A percentile compares a stretch with the other conserved stretches of the same genome.
Evolutionary conservation across 257 asterid genomes (phyloP).

Genomic region (Paraleonurus japonicus): DNA sequence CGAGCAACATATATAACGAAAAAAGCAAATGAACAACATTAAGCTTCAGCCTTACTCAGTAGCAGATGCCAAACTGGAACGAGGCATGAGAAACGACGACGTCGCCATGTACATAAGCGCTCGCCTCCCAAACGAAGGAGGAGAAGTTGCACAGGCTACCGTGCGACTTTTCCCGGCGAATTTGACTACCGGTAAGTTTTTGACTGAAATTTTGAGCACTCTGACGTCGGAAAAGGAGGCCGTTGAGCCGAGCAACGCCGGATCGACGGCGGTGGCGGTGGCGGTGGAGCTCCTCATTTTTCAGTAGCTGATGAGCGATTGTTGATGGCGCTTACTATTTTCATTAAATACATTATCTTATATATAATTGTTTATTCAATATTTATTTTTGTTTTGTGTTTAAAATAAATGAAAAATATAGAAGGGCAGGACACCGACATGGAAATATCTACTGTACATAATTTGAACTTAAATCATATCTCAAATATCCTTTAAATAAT

Average conservation of each 20-base stretch:
- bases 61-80: slow-evolving; percentile 33
- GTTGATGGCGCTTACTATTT: not conserved
- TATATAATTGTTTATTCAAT: not conserved
- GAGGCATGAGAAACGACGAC: slow-evolving; percentile 52
- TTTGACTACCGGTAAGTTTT: slow-evolving; percentile 22
- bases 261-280: slow-evolving; percentile 30
- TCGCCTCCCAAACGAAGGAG: slow-evolving; percentile 55
- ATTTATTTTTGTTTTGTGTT: too few relatives aligned
- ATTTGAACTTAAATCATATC: too few relatives aligned
- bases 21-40: not conserved
- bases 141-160: slow-evolving; percentile 31
- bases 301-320: not conserved
- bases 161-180: slow-evolving; percentile 32
- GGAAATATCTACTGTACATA: too few relatives aligned
- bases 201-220: slow-evolving; percentile 29
- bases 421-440: too few relatives aligned
- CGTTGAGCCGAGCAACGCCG: slow-evolving; percentile 32
- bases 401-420: too few relatives aligned
- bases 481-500: too few relatives aligned
- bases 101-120: slow-evolving; percentile 45
- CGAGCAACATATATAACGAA: not conserved
- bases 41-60: slow-evolving; percentile 43
- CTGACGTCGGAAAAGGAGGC: slow-evolving; percentile 17
- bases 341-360: not conserved
- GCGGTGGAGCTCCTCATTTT: slow-evolving; percentile 27